phyloP scores from a whole-genome alignment of 345 rosid genomes.

The Populus tremula region DNA sequence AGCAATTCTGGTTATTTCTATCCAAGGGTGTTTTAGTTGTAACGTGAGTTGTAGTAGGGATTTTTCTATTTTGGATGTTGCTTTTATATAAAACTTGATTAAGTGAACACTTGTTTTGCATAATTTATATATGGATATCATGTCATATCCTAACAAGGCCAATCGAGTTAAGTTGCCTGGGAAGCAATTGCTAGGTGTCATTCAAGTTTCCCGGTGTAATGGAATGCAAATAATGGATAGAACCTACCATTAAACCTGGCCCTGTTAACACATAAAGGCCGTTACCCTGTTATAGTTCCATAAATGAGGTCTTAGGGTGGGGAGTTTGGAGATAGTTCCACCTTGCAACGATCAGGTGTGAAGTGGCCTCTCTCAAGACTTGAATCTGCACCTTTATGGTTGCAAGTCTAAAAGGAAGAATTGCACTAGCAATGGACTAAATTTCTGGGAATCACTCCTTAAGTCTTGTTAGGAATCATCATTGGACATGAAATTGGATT shows the following conservation, averaged over 20 bases:
- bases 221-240: background rate
- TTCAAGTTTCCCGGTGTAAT: background rate
- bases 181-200: background rate
- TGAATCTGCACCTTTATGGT: background rate
- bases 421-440: background rate
- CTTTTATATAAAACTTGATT: background rate
- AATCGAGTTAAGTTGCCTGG: background rate
- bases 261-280: background rate
- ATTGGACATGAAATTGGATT: background rate
- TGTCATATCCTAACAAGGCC: background rate
- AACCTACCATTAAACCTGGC: background rate
- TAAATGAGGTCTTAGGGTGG: background rate
- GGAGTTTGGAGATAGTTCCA: background rate
- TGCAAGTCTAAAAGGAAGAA: background rate
- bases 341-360: background rate
- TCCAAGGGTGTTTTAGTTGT: background rate
- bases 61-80: background rate
- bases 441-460: background rate
- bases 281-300: background rate
- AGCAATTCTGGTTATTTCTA: background rate
- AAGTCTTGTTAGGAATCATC: background rate
- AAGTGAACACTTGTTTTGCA: background rate
- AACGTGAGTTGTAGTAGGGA: too few species aligned
- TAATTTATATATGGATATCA: background rate
- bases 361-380: background rate